Conservation (phyloP, 192 early-diverging fungal genomes). For the Backusella tarrabulga region DNA sequence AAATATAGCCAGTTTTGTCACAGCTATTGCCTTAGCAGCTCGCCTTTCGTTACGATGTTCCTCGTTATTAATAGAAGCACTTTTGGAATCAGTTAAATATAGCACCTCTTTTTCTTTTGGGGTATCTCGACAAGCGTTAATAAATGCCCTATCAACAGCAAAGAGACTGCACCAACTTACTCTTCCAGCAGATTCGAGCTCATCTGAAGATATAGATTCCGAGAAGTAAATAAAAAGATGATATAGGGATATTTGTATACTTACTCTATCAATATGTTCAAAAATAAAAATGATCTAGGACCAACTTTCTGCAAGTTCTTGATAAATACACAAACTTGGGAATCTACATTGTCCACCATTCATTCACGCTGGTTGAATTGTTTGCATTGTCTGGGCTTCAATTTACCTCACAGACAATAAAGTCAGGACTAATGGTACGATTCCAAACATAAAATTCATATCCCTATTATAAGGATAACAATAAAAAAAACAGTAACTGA, state of each 20-base stretch:
- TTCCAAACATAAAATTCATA: not conserved
- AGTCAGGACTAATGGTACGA: conserved; percentile 45
- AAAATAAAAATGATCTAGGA: conserved; percentile 27
- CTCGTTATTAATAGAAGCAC: conserved; percentile 56
- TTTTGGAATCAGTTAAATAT: conserved; percentile 61
- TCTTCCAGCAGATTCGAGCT: not conserved
- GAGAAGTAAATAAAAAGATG: not conserved
- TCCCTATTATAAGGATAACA: not conserved
- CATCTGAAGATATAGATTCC: not conserved
- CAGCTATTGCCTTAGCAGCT: conserved; percentile 57
- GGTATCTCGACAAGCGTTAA: conserved; percentile 52
- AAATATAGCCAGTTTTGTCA: conserved; percentile 56
- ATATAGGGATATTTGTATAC: not conserved
- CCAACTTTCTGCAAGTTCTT: conserved; percentile 54
- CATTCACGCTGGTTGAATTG: conserved; percentile 75
- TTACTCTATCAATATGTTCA: not conserved
- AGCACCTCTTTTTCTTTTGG: conserved; percentile 56
- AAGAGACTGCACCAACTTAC: conserved; percentile 45
- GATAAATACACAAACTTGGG: conserved; percentile 64
- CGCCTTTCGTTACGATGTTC: conserved; percentile 60
- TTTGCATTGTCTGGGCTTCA: conserved; percentile 78
- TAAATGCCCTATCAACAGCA: conserved; percentile 60
- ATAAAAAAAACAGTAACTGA: not conserved
- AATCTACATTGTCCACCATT: conserved; percentile 61
- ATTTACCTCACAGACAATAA: conserved; percentile 73